Evolutionary conservation across 768 basidiomycete species (phyloP), one percentile per base, ranked within the genome.

Genomic region (Mycena pura): DNA sequence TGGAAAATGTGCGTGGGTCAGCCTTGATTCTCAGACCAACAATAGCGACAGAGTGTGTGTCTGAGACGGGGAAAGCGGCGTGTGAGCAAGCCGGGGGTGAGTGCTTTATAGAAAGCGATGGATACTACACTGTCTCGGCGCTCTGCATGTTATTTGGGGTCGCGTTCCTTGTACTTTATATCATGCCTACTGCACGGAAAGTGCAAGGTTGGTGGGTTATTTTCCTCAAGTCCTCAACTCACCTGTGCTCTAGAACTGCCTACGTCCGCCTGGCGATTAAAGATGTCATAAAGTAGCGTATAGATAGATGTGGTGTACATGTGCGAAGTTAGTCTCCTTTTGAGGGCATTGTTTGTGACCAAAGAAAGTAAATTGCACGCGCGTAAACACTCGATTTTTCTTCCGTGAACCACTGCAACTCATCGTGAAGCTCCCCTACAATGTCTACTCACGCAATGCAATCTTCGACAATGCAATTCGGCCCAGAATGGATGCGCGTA

Each of bases 401-500:
- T 45, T 50, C 41, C 46, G 39, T 54, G 52, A 62, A 14, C 46
- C 11, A 57, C 54, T 48, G 51, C 63, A 57, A 62, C 39, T 51
- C 53, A 38, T 3, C 34, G 15, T 21, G 17, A 3, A 41, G 31
- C 52, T n/a, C n/a, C n/a, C n/a, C n/a, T 9, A 50, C 27, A 25
- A 84, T 84, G 83, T 80, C 84, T 62, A 78, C 81, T 64, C 55
- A 60, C 50, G 45, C 59, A 10, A 54, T 56, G 43, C 61, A 62
- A 44, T 52, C 49, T 25, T 60, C 63, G 8, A 88, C 91, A 11
- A 90, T 94, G 86, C 92, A 93, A 74, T 94, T 94, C 81, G 92
- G 91, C 70, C 92, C 92, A 45, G 92, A 94, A 77, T 94, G 92
- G 92, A 93, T 94, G 92, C 87, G 92, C 69, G 84, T 87, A 66